Evolutionary conservation across 2,329 filamentous ascomycete genomes (phyloP).

Genomic region (Penicillium sp.): DNA sequence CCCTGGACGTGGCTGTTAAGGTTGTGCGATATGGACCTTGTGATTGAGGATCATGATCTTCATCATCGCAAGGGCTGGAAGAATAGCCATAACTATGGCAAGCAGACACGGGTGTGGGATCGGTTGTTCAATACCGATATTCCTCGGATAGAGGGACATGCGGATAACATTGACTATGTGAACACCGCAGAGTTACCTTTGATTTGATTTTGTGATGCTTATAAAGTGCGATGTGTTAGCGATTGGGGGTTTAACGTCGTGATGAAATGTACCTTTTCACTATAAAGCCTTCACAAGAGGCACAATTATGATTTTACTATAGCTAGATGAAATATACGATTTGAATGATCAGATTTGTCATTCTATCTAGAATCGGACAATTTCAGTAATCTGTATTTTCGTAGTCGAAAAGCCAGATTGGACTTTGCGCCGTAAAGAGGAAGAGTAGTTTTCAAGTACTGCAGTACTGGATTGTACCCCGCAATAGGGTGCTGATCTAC

Average conservation of each 20-base stretch:
- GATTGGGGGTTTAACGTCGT: not conserved
- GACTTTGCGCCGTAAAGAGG: no score
- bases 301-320: not conserved
- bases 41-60: slow-evolving; percentile 45
- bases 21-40: slow-evolving; percentile 34
- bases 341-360: not conserved
- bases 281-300: not conserved
- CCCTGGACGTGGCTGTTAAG: slow-evolving; percentile 35
- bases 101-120: slow-evolving; percentile 18
- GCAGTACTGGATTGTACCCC: no score
- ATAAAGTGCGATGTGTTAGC: not conserved
- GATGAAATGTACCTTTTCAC: not conserved
- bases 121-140: slow-evolving; percentile 12
- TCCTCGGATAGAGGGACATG: slow-evolving; percentile 13
- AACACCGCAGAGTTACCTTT: slow-evolving; percentile 12
- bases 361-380: no score
- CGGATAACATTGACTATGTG: slow-evolving; percentile 18
- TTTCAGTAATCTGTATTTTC: no score
- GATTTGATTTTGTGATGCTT: not conserved
- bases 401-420: no score
- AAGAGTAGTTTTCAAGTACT: no score
- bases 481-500: no score
- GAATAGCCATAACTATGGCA: slow-evolving; percentile 23
- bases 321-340: not conserved
- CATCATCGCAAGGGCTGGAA: slow-evolving; percentile 40